Conservation (phyloP, 140 eudicot genomes). For the Senecio squalidus region DNA sequence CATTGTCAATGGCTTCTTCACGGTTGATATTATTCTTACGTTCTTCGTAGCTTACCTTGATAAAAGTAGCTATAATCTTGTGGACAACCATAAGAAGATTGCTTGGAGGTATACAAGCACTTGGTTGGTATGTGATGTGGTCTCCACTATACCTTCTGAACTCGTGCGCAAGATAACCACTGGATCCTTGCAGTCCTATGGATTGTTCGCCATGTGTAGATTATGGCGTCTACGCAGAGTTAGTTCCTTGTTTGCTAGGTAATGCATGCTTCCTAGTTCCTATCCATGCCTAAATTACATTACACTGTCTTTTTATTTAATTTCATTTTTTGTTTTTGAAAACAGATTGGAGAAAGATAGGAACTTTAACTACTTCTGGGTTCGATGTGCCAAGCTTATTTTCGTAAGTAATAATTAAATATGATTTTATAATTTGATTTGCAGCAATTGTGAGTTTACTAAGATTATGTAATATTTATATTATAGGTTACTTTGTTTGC, state of each 20-base stretch:
- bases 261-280: too few relatives aligned
- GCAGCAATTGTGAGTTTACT: background rate
- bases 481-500: conserved; percentile 78
- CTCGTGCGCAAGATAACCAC: conserved; percentile 35
- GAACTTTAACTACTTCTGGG: conserved; percentile 78
- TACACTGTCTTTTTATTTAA: background rate
- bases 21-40: conserved; percentile 62
- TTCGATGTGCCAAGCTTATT: conserved; percentile 68
- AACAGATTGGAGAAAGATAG: conserved; percentile 86
- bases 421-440: background rate
- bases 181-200: conserved; percentile 38
- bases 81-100: conserved; percentile 55
- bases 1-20: conserved; percentile 64
- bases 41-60: conserved; percentile 88
- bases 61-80: conserved; percentile 52
- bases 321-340: background rate
- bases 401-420: conserved; percentile 46
- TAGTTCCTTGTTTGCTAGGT: conserved; percentile 72
- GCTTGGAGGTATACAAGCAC: conserved; percentile 52
- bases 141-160: conserved; percentile 74
- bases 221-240: conserved; percentile 86
- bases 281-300: too few relatives aligned
- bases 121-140: conserved; percentile 54
- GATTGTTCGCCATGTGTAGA: conserved; percentile 62
- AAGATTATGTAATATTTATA: conserved; percentile 2